phyloP scores from a whole-genome alignment of 106 monocot species.

The Apostasia ramifera region DNA sequence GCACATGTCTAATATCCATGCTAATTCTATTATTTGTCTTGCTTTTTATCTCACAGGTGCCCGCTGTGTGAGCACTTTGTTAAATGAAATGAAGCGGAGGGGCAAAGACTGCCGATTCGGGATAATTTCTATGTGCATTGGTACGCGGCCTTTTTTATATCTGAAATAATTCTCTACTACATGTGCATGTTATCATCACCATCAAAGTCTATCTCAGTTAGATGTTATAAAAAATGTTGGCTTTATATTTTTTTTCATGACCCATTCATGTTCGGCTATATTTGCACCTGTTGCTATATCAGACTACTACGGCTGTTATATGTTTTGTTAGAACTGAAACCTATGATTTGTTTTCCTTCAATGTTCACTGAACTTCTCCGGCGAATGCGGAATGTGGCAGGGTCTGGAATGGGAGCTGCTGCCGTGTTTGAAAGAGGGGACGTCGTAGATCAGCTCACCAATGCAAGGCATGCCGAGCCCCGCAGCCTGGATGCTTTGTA shows the following conservation, averaged over 20 bases:
- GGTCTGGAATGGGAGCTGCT: constrained; percentile 91
- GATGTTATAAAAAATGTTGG: too few species aligned
- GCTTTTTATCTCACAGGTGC: constrained; percentile 45
- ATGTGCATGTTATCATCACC: too few species aligned
- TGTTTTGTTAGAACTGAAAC: background rate
- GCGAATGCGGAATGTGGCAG: constrained; percentile 14
- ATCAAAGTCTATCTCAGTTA: background rate
- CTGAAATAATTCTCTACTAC: too few species aligned
- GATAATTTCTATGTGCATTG: constrained; percentile 94
- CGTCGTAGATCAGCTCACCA: constrained; percentile 57
- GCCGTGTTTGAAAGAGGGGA: constrained; percentile 97
- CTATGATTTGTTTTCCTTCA: background rate
- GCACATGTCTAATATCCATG: too few species aligned
- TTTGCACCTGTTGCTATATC: too few species aligned
- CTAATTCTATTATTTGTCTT: background rate
- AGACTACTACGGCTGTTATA: background rate
- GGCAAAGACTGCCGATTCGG: constrained; percentile 95
- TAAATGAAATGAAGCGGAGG: constrained; percentile 89
- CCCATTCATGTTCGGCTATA: background rate
- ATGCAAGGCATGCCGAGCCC: constrained; percentile 33
- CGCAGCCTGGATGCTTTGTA: constrained; percentile 48
- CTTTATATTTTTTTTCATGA: background rate
- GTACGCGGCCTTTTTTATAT: constrained; percentile 13
- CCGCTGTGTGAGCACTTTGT: constrained; percentile 80
- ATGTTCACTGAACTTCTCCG: background rate